Evolutionary conservation across 345 rosid species (phyloP), one percentile per base, ranked within the genome.

Genomic region (Brassica rapa): DNA sequence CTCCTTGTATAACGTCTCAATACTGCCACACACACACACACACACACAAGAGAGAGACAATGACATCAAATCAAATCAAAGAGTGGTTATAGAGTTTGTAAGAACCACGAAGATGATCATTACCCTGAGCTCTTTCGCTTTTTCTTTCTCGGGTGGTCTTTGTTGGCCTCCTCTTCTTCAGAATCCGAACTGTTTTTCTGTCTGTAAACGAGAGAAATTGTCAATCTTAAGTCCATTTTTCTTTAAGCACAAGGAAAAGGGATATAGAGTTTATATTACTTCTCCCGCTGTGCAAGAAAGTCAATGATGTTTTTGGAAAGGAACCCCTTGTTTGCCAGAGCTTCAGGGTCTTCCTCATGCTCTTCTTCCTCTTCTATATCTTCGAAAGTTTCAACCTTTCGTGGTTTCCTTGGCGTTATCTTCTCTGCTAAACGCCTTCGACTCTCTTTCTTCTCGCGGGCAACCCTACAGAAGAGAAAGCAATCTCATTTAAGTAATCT

Each of bases 221-320:
- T 8, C 10, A 49, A 68, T 21, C 49, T 55, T 33, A 3, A 39
- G 43, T 19, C 21, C 21, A 19, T 19, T 19, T 19, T 19, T 19
- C 21, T 19, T 19, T 19, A 19, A 19, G 21, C 21, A 19, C 21
- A 19, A 19, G 21, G 21, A 19, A 19, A 19, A 19, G 21, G 21
- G 21, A 19, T 0, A 46, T 8, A 0, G 24, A 32, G 57, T 27
- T 2, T 27, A 2, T 4, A 5, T 19, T 89, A 94, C 97, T 88
- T 94, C 80, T 94, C 95, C 6, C 90, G 88, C 68, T 89, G 87
- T 0, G 95, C 94, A 46, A 94, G 98, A 82, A 91, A 76, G 62
- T 89, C 82, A 33, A 94, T 93, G 21, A 92, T 87, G 76, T 91
- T 82, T 63, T 77, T 81, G 1, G 97, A 93, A 81, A 94, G 98